phyloP scores from a whole-genome alignment of 2,329 filamentous ascomycete species.

The Pseudonectria buxi region DNA sequence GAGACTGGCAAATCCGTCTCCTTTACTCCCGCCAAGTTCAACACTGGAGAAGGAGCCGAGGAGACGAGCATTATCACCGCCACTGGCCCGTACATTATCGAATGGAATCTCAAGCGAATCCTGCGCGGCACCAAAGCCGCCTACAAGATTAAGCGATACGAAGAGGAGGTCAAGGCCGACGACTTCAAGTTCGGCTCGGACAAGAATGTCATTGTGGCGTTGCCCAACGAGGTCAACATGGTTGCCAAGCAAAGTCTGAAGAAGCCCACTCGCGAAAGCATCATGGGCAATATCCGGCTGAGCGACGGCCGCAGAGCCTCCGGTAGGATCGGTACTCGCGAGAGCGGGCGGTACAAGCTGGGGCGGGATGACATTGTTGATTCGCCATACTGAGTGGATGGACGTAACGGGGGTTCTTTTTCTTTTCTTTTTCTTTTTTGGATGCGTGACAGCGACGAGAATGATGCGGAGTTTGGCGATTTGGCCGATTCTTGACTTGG shows the following conservation, averaged over 20 bases:
- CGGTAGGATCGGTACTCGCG: conserved; percentile 44
- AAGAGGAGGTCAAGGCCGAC: conserved; percentile 92
- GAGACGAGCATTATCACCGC: conserved; percentile 97
- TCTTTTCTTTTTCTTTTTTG: not conserved
- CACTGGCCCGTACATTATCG: conserved; percentile 92
- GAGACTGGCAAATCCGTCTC: conserved; percentile 81
- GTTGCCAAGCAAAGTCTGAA: conserved; percentile 79
- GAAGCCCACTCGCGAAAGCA: conserved; percentile 87
- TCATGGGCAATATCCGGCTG: conserved; percentile 54
- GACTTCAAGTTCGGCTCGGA: conserved; percentile 97
- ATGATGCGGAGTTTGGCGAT: not conserved
- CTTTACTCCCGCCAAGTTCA: conserved; percentile 92
- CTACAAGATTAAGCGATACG: conserved; percentile 94
- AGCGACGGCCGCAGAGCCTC: conserved; percentile 44
- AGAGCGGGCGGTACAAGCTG: conserved; percentile 63
- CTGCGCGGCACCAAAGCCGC: conserved; percentile 73
- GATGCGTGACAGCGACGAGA: not conserved
- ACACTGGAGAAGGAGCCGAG: conserved; percentile 70
- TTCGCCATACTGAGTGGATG: conserved; percentile 44
- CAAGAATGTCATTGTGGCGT: conserved; percentile 94
- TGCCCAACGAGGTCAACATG: conserved; percentile 98
- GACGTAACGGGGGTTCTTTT: not conserved
- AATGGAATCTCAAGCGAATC: conserved; percentile 92
- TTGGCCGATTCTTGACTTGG: not conserved
- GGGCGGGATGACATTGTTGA: conserved; percentile 81